Evolutionary conservation across 2,329 filamentous ascomycete genomes (phyloP).

Genomic region (Periconia sp.): DNA sequence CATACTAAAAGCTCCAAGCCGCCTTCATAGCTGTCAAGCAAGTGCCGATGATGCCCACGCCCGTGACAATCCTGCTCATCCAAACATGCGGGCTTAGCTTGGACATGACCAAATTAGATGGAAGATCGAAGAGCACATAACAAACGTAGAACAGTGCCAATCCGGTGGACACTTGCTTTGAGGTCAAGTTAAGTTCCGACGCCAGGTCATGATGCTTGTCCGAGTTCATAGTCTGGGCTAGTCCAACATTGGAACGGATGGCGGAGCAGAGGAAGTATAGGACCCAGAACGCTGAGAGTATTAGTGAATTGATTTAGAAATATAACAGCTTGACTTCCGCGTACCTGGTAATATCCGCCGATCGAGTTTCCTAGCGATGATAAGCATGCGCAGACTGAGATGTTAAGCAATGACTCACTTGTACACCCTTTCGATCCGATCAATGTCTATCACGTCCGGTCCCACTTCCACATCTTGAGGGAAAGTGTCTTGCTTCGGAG

Average conservation of each 20-base stretch:
- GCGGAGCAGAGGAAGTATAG: slow-evolving; percentile 93
- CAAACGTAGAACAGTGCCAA: slow-evolving; percentile 90
- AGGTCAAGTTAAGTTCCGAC: slow-evolving; percentile 69
- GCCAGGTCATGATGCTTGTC: slow-evolving; percentile 75
- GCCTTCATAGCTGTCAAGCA: slow-evolving; percentile 83
- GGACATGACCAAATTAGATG: slow-evolving; percentile 89
- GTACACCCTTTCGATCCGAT: slow-evolving; percentile 45
- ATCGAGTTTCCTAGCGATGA: slow-evolving; percentile 59
- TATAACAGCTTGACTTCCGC: too few species aligned
- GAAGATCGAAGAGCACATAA: slow-evolving; percentile 88
- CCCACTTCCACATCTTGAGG: slow-evolving; percentile 43
- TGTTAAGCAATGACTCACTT: slow-evolving; percentile 28
- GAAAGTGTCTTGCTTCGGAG: slow-evolving; percentile 29
- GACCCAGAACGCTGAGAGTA: slow-evolving; percentile 74
- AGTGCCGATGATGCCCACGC: slow-evolving; percentile 81
- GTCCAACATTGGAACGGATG: slow-evolving; percentile 88
- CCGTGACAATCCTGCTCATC: slow-evolving; percentile 91
- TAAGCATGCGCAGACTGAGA: slow-evolving; percentile 10
- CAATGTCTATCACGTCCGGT: slow-evolving; percentile 39
- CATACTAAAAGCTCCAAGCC: slow-evolving; percentile 82
- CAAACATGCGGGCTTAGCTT: slow-evolving; percentile 82
- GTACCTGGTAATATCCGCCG: slow-evolving; percentile 61
- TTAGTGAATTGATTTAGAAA: not conserved
- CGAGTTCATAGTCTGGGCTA: slow-evolving; percentile 93
- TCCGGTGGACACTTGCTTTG: slow-evolving; percentile 81